Conservation (phyloP, 306 rosid genomes). For the Quercus robur region DNA sequence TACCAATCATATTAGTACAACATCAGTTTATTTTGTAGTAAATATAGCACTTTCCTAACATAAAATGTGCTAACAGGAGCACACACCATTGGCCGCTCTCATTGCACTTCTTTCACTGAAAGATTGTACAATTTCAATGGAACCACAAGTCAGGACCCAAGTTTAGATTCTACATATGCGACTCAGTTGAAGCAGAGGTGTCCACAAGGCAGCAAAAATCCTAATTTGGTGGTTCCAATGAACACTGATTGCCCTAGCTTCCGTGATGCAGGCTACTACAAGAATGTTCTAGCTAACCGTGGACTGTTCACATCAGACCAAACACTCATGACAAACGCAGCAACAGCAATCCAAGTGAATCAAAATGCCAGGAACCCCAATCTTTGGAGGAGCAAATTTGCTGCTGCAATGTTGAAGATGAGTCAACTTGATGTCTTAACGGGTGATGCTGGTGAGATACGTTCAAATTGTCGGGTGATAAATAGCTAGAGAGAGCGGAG, state of each 20-base stretch:
- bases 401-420: slow-evolving; percentile 72
- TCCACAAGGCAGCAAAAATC: slow-evolving; percentile 49
- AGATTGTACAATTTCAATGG: slow-evolving; percentile 67
- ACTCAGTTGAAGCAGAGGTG: slow-evolving; percentile 48
- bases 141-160: slow-evolving; percentile 55
- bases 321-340: slow-evolving; percentile 37
- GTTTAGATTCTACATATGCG: slow-evolving; percentile 48
- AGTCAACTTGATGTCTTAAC: slow-evolving; percentile 53
- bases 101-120: slow-evolving; percentile 48
- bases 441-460: slow-evolving; percentile 54
- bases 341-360: slow-evolving; percentile 45
- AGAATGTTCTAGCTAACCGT: slow-evolving; percentile 34
- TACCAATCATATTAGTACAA: no score
- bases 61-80: slow-evolving; percentile 41
- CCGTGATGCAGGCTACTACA: slow-evolving; percentile 45
- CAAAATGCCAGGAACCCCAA: slow-evolving; percentile 39
- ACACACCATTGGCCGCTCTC: slow-evolving; percentile 75
- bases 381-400: slow-evolving; percentile 48
- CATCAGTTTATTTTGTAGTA: no score
- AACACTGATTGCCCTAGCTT: slow-evolving; percentile 46
- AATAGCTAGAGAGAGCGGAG: slow-evolving; percentile 19
- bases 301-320: slow-evolving; percentile 72
- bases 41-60: background rate
- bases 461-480: slow-evolving; percentile 49
- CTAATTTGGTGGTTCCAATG: slow-evolving; percentile 56